phyloP scores from a whole-genome alignment of 2,329 filamentous ascomycete genomes.

The Colletotrichum sidae region DNA sequence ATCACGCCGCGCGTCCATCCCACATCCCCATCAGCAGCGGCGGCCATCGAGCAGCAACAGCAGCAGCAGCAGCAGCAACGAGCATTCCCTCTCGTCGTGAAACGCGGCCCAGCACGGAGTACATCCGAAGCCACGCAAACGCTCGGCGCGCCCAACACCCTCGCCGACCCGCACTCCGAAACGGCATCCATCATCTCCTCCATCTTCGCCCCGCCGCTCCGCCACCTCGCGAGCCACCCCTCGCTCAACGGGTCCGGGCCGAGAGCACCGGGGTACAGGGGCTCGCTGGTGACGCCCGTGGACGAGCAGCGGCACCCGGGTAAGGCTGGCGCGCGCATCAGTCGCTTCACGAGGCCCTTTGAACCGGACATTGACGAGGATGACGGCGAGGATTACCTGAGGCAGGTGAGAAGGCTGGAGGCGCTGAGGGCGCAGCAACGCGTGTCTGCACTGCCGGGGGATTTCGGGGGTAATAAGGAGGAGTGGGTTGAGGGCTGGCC shows the following conservation, averaged over 20 bases:
- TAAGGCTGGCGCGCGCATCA: constrained; percentile 30
- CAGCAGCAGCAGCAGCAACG: neutral
- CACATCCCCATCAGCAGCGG: neutral
- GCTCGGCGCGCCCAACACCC: neutral
- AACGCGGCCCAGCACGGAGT: neutral
- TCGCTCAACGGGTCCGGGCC: constrained; percentile 8
- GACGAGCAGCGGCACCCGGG: constrained; percentile 33
- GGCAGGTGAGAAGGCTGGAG: constrained; percentile 3
- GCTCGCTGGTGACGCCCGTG: constrained; percentile 9
- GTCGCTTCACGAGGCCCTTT: constrained; percentile 30
- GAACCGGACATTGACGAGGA: constrained; percentile 31
- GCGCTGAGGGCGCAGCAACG: constrained; percentile 8
- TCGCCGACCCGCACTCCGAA: constrained; percentile 16
- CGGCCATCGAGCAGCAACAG: neutral
- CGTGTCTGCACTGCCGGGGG: neutral
- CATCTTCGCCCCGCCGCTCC: constrained; percentile 27
- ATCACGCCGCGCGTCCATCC: neutral
- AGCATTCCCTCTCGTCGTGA: neutral
- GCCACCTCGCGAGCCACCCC: constrained; percentile 30
- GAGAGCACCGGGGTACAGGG: neutral
- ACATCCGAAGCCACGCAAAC: constrained; percentile 10
- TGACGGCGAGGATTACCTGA: constrained; percentile 13
- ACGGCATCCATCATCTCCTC: constrained; percentile 32
- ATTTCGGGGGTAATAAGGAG: neutral
- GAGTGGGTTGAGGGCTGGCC: constrained; percentile 26